Evolutionary conservation across 306 rosid genomes (phyloP), one percentile per base, ranked within the genome.

Genomic region (Vicia faba): DNA sequence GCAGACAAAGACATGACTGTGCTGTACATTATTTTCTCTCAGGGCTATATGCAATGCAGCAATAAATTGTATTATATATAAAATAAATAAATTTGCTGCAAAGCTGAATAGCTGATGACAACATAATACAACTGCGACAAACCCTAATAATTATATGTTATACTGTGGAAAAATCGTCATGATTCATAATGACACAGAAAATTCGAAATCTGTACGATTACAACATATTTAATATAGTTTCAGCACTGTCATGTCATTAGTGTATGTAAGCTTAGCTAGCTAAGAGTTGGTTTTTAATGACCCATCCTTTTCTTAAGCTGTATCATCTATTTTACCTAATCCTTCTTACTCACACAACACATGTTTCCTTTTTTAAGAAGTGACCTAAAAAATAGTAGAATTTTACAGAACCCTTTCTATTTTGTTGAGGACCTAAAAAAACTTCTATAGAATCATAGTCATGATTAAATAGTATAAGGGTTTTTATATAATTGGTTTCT

Each of bases 191-290:
- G 2, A 33, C 2, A 6, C 28, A 51, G 68, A 78, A 67, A 80
- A 66, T 66, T 75, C 72, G 69, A 71, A 80, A 61, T 19, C 7
- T 50, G 78, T 80, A 75, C 84, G 72, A 50, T 41, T 55, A 3
- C 11, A 1, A 16, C 4, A 49, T 49, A 49, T 49, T 16, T 10
- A 19, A 20, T 11, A 10, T 51, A 51, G 31, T 51, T 20, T 23
- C 58, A 51, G 15, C 31, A 51, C 29, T 51, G 58, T 51, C 58
- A 20, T 51, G n/a, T 51, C 58, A 51, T 51, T 51, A 29, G 14
- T 20, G 20, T 18, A 12, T 61, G 61, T 43, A 62, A 63, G 59
- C 28, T 25, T 25, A 25, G 28, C 3, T 25, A 25, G 28, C 10
- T 16, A 49, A 59, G 67, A 7, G 29, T 3, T 11, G 13, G 29